Conservation (phyloP, 2,329 filamentous ascomycete genomes). For the Apiospora hydei region DNA sequence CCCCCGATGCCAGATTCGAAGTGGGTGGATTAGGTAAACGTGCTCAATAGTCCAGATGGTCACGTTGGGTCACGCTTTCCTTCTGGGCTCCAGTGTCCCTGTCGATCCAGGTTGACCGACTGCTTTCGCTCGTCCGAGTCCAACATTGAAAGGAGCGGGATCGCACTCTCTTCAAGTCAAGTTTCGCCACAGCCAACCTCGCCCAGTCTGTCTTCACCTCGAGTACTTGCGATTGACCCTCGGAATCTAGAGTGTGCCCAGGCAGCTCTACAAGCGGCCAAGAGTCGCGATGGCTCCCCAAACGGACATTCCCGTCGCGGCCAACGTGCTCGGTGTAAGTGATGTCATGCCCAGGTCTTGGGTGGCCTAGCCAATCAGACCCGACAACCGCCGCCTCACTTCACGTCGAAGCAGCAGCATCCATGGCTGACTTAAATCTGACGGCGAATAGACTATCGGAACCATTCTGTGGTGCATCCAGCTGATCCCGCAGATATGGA, state of each 20-base stretch:
- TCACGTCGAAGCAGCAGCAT: not conserved
- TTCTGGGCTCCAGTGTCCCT: not conserved
- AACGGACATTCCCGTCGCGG: constrained; percentile 41
- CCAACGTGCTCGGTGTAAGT: constrained; percentile 50
- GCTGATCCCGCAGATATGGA: constrained; percentile 58
- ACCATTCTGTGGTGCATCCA: constrained; percentile 51
- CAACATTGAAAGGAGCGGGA: not conserved
- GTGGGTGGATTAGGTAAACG: not conserved
- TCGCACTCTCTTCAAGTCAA: not conserved
- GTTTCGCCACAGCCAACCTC: not conserved
- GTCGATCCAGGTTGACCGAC: not conserved
- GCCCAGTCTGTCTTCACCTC: too few relatives aligned
- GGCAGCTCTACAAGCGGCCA: not conserved
- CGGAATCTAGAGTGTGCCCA: not conserved
- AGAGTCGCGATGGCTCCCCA: constrained; percentile 38
- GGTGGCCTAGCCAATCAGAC: not conserved
- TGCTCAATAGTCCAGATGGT: not conserved
- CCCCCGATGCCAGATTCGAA: not conserved
- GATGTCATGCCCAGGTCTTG: constrained; percentile 25
- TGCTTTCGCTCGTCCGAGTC: not conserved
- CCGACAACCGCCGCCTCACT: not conserved
- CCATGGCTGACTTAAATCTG: constrained; percentile 22
- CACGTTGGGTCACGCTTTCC: not conserved
- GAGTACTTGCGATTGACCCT: not conserved
- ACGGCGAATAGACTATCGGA: constrained; percentile 38